Base-by-base conservation (phyloP, 2,329 filamentous ascomycete species). In the Elsinoe arachidis region DNA sequence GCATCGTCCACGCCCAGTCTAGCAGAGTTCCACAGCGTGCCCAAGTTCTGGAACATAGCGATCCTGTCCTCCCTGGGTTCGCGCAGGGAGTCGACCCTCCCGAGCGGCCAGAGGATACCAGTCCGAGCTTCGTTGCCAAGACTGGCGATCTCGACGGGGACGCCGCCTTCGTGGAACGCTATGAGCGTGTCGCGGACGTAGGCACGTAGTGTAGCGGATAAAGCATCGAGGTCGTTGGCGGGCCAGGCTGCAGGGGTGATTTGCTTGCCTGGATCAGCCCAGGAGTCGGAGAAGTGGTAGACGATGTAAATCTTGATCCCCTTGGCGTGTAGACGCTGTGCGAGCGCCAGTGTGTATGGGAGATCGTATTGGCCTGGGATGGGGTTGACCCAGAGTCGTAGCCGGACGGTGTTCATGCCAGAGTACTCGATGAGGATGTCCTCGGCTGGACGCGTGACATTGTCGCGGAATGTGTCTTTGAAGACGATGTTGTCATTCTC, bases 91-190 rank as follows among this genome's bases (percentile, higher is more conserved):
- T 67, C 63, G 37, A 67, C 69, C 21, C 65, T 56, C 15, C 70
- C 71, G 3, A 65, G 57, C 1, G 71, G 71, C 69, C 70, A 73
- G 12, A 73, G 61, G 65, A 72, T 70, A 6, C 71, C 71, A 56
- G 70, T 60, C 11, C 68, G 61, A 58, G 73, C 67, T 61, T 73
- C 71, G 57, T 73, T 73, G 43, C 71, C 71, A 5, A 73, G 63
- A 30, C 63, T 73, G 4, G 78, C 74, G 49, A 76, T 68, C 17
- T 67, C 68, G 26, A 74, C 68, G 37, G 70, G 64, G 21, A 78
- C 71, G 21, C 70, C 68, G 30, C 69, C 70, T 33, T 66, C 60
- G 52, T 69, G 64, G 65, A 76, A 77, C 1, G 70, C 67, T 46
- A 73, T 60, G 58, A 78, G 62, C 3, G 69, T 71, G 30, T 62